Base-by-base conservation (phyloP, 805 yeast genomes). In the Teunomyces panamensis region DNA sequence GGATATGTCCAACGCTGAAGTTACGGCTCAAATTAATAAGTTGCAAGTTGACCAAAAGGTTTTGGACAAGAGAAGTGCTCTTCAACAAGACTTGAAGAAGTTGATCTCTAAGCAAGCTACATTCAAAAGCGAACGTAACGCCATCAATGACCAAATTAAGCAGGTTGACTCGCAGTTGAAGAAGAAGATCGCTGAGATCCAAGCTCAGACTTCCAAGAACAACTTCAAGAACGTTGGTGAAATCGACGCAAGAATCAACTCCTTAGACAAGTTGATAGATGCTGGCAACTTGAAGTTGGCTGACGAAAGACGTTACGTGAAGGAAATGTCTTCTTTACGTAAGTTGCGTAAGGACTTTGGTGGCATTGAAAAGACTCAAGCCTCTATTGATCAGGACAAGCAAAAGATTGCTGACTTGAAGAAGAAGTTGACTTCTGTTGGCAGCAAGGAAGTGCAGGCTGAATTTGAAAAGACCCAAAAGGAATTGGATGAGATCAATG, bases 271-370 rank as follows among this genome's bases (percentile, higher is more conserved):
- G 37, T 74, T 78, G 56, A 84, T 94, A 52, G 88, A 87, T 47
- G 70, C 86, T 44, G 98, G 98, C 53, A 69, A 77, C 41, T 76
- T 94, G 64, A 81, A 88, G 58, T 81, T 94, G 62, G 97, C 90
- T 46, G 96, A 92, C 54, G 99, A 94, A 78, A 85, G 89, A 74
- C 79, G 83, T 63, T 70, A 77, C 55, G 82, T 94, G 56, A 87
- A 87, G 72, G 98, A 92, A 72, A 87, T 89, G 77, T 79, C 89
- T 45, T 68, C 84, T 41, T 80, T 94, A 67, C 84, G 92, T 70
- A 89, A 88, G 71, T 72, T 87, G 63, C 82, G 84, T 62, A 86
- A 85, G 67, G 91, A 85, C 66, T 87, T 89, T 64, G 81, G 81
- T 43, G 75, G 79, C 42, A 75, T 91, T 57, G 90, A 84, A 62